Evolutionary conservation across 257 asterid species (phyloP).

Genomic region (Thymus quinquecostatus): DNA sequence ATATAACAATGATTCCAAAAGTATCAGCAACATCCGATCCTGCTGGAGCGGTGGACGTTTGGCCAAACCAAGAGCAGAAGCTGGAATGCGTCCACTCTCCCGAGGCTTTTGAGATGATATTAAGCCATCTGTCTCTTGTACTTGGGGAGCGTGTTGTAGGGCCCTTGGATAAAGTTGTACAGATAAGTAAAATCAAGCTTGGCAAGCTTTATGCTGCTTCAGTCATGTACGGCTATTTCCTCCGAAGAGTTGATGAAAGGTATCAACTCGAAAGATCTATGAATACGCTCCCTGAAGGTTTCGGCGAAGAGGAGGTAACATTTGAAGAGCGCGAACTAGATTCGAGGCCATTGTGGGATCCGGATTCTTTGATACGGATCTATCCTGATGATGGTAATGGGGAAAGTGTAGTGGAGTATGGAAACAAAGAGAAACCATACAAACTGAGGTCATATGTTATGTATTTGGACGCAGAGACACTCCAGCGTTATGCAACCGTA

Average conservation of each 20-base stretch:
- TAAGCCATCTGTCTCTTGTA: constrained; percentile 78
- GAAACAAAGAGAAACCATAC: constrained; percentile 51
- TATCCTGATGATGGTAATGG: constrained; percentile 68
- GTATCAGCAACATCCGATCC: constrained; percentile 70
- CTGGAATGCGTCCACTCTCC: constrained; percentile 85
- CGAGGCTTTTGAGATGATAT: constrained; percentile 92
- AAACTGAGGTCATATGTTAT: constrained; percentile 80
- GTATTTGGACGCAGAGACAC: constrained; percentile 92
- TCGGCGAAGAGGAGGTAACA: constrained; percentile 46
- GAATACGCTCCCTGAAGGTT: constrained; percentile 88
- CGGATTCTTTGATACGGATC: constrained; percentile 72
- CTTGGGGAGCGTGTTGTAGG: constrained; percentile 76
- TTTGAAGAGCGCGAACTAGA: constrained; percentile 54
- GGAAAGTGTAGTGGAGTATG: constrained; percentile 47
- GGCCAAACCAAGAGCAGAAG: constrained; percentile 90
- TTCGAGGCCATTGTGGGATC: constrained; percentile 70
- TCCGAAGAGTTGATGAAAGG: constrained; percentile 90
- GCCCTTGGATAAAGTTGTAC: constrained; percentile 63
- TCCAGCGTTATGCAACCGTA: constrained; percentile 83
- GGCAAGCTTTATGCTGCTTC: constrained; percentile 98
- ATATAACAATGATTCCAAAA: constrained; percentile 77
- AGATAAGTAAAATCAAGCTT: constrained; percentile 85
- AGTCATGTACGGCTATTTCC: constrained; percentile 91
- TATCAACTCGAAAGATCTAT: constrained; percentile 88
- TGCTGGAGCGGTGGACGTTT: constrained; percentile 71